phyloP scores from a whole-genome alignment of 208 protist species.

The Vickermania spadyakhi region DNA sequence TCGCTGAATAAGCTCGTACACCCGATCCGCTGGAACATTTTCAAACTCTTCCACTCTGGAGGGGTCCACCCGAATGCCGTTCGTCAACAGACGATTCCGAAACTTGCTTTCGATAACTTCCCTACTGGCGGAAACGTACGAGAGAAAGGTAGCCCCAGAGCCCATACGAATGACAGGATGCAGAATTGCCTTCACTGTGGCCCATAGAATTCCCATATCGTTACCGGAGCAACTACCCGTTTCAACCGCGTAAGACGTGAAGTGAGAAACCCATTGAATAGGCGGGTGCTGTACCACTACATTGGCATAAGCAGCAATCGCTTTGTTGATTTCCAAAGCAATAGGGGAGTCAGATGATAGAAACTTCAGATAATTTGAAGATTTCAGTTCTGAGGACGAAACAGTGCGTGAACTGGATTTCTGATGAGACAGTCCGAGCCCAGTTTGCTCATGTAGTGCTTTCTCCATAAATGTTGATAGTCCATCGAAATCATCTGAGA shows the following conservation, averaged over 20 bases:
- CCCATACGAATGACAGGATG: constrained; percentile 32
- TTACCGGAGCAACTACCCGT: constrained; percentile 20
- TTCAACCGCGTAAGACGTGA: constrained; percentile 37
- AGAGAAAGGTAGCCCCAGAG: constrained; percentile 22
- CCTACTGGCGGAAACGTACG: constrained; percentile 57
- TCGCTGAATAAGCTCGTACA: constrained; percentile 36
- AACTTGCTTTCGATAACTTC: constrained; percentile 59
- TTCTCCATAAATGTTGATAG: constrained; percentile 9
- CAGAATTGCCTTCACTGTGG: constrained; percentile 35
- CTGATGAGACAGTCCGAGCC: no score
- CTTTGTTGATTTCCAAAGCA: constrained; percentile 28
- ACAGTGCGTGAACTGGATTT: neutral
- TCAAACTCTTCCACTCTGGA: constrained; percentile 39
- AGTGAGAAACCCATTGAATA: constrained; percentile 42
- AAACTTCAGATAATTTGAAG: constrained; percentile 13
- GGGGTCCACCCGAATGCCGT: constrained; percentile 36
- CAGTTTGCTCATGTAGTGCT: neutral
- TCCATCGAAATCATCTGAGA: constrained; percentile 59
- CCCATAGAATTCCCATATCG: constrained; percentile 49
- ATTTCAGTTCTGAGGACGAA: constrained; percentile 2
- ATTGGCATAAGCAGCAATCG: constrained; percentile 41
- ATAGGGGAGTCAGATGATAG: constrained; percentile 26
- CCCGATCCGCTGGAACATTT: constrained; percentile 33
- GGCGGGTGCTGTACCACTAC: constrained; percentile 47
- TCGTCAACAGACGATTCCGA: constrained; percentile 29